Conservation (phyloP, 352 stramenopile genomes). For the Phytophthora pluvialis region DNA sequence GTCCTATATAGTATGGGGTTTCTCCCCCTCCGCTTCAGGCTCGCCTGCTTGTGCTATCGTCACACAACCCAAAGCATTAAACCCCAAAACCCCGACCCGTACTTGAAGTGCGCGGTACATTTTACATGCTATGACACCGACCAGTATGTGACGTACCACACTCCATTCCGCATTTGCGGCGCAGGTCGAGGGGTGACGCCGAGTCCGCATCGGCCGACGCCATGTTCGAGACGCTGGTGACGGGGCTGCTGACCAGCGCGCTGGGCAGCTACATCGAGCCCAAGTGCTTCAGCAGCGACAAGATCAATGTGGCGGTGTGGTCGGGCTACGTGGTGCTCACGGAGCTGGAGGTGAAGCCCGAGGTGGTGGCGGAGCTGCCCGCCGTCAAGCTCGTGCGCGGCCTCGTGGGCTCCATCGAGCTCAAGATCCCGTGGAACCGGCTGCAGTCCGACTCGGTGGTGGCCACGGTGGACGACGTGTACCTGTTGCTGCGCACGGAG, state of each 20-base stretch:
- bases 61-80: slow-evolving; percentile 12
- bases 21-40: slow-evolving; percentile 17
- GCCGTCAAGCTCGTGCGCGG: slow-evolving; percentile 78
- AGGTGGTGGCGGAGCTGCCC: slow-evolving; percentile 68
- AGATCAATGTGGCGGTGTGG: slow-evolving; percentile 90
- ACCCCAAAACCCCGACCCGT: slow-evolving; percentile 26
- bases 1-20: slow-evolving; percentile 15
- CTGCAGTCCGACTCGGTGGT: slow-evolving; percentile 89
- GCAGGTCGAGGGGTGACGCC: no score
- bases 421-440: slow-evolving; percentile 92
- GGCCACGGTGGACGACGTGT: slow-evolving; percentile 88
- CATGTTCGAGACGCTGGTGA: slow-evolving; percentile 92
- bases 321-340: slow-evolving; percentile 87
- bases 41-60: slow-evolving; percentile 31
- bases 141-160: neutral
- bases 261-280: slow-evolving; percentile 90
- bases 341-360: slow-evolving; percentile 80
- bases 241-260: slow-evolving; percentile 82
- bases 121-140: slow-evolving; percentile 4
- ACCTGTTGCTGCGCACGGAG: slow-evolving; percentile 79
- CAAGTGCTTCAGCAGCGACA: slow-evolving; percentile 89
- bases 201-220: slow-evolving; percentile 1
- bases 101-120: slow-evolving; percentile 20
- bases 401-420: slow-evolving; percentile 84
- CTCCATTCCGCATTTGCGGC: neutral